Percentiles rank a stretch among this genome's conserved stretches.
Evolutionary conservation across 108 stramenopile genomes (phyloP).

Genomic region (Cyclostephanos tholiformis): DNA sequence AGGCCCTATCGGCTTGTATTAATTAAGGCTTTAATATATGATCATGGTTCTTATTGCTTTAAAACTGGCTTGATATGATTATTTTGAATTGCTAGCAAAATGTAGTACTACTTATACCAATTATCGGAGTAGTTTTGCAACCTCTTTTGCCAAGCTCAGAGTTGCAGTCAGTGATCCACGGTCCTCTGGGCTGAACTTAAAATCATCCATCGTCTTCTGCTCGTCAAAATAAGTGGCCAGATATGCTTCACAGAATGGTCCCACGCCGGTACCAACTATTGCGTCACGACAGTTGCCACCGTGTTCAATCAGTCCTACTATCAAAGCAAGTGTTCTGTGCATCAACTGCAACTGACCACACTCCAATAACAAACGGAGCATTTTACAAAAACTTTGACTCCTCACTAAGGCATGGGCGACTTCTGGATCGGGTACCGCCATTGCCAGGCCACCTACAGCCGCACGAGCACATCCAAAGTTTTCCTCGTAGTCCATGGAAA

Average conservation of each 20-base stretch:
- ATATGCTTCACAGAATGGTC: slow-evolving; percentile 76
- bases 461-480: slow-evolving; percentile 83
- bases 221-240: slow-evolving; percentile 63
- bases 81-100: too few relatives aligned
- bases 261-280: slow-evolving; percentile 58
- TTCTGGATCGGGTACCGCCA: slow-evolving; percentile 69
- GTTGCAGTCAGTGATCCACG: slow-evolving; percentile 59
- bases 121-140: slow-evolving; percentile 45
- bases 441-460: slow-evolving; percentile 87
- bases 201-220: slow-evolving; percentile 58
- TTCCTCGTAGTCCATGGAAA: slow-evolving; percentile 77
- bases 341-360: slow-evolving; percentile 84
- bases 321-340: slow-evolving; percentile 73
- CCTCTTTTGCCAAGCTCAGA: slow-evolving; percentile 70
- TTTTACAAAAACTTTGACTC: slow-evolving; percentile 56
- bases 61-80: too few relatives aligned
- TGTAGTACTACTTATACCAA: too few relatives aligned
- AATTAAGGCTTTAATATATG: too few relatives aligned
- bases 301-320: slow-evolving; percentile 66
- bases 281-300: slow-evolving; percentile 59
- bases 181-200: slow-evolving; percentile 62
- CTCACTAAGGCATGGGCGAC: slow-evolving; percentile 61
- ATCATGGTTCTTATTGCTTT: too few relatives aligned
- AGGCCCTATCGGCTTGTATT: too few relatives aligned
- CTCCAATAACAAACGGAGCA: slow-evolving; percentile 60